Evolutionary conservation across 164 flowering plant species (phyloP).

Genomic region (Annona cherimola): DNA sequence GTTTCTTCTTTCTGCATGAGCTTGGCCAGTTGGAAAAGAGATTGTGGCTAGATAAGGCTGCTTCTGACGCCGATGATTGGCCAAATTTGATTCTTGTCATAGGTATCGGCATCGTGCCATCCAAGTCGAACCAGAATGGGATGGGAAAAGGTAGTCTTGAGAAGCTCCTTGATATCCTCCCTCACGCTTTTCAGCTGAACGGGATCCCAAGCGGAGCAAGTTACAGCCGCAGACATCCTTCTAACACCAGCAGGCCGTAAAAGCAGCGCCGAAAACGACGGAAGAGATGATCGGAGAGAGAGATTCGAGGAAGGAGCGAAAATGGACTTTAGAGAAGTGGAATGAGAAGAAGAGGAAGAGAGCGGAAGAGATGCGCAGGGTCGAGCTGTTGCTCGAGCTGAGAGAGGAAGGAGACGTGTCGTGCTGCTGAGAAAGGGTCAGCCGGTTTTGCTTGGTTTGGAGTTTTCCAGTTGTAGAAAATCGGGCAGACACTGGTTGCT

Average conservation of each 20-base stretch:
- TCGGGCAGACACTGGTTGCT: too few relatives aligned
- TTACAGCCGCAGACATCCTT: conserved; percentile 35
- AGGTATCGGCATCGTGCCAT: too few relatives aligned
- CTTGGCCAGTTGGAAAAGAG: too few relatives aligned
- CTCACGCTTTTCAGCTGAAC: not conserved
- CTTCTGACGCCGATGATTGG: too few relatives aligned
- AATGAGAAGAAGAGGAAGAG: not conserved
- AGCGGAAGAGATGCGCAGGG: not conserved
- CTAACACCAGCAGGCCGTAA: not conserved
- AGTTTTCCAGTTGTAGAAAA: too few relatives aligned
- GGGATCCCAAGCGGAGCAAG: conserved; percentile 78
- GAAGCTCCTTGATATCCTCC: conserved; percentile 33
- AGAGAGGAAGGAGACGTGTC: not conserved
- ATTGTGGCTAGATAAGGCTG: too few relatives aligned
- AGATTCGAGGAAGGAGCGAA: not conserved
- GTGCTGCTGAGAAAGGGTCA: conserved; percentile 1
- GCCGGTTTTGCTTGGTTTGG: too few relatives aligned
- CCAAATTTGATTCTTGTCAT: too few relatives aligned
- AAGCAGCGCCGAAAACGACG: not conserved
- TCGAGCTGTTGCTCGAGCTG: too few relatives aligned
- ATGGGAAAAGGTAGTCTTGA: conserved; percentile 62
- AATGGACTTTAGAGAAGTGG: not conserved
- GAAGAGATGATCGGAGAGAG: too few relatives aligned
- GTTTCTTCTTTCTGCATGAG: too few relatives aligned
- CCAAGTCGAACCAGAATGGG: conserved; percentile 96